Percentiles rank a stretch among this genome's conserved stretches.
These are phyloP conservation scores for Hortaea werneckii DNA, from an alignment of 2,329 filamentous ascomycete species.

Conservation along the genomic window DNA sequence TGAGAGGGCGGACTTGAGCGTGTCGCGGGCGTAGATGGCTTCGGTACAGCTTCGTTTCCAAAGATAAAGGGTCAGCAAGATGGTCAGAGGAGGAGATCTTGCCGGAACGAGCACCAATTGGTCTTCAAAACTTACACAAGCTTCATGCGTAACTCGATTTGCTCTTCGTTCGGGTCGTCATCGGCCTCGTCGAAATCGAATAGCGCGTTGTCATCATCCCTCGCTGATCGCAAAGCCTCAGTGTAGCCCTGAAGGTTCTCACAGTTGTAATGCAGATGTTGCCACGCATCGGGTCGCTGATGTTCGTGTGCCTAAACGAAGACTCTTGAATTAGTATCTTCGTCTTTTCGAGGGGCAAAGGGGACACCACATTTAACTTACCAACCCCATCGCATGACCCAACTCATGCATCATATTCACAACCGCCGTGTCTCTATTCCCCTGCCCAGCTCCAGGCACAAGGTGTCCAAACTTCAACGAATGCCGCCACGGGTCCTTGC, in stretches of 20 bases:
- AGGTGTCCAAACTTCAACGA: constrained; percentile 1
- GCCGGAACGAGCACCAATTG: not conserved
- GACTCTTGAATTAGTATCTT: not conserved
- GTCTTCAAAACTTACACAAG: not conserved
- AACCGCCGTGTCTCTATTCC: not conserved
- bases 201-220: not conserved
- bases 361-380: not conserved
- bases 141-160: not conserved
- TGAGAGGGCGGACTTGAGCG: not conserved
- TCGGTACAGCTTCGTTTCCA: not conserved
- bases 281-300: not conserved
- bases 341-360: not conserved
- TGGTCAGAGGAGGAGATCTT: not conserved
- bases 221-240: not conserved
- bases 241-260: not conserved
- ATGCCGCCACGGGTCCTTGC: not conserved
- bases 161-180: not conserved
- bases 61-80: not conserved
- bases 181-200: not conserved
- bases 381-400: constrained; percentile 1
- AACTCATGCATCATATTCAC: constrained; percentile 3
- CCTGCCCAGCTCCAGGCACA: not conserved
- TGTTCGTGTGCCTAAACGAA: not conserved
- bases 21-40: not conserved
- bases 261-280: not conserved